A percentile compares a stretch with the other conserved stretches of the same genome.
phyloP scores from a whole-genome alignment of 495 filamentous ascomycete species.

The Cercophora sp. region DNA sequence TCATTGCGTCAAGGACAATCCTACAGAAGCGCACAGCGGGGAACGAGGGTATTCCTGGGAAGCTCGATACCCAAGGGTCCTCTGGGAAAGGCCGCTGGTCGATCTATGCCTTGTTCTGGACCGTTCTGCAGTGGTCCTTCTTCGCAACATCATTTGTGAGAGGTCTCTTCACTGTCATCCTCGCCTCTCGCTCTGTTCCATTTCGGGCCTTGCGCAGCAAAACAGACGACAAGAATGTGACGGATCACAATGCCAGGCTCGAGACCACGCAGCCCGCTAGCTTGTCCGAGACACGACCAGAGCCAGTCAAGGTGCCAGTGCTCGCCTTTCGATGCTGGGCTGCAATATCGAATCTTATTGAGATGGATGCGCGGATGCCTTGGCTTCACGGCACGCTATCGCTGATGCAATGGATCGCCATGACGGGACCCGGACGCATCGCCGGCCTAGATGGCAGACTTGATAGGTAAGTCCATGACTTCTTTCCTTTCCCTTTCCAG shows the following conservation, averaged over 20 bases:
- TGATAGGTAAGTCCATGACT: conserved; percentile 71
- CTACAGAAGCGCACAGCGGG: conserved; percentile 12
- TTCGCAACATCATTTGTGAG: conserved; percentile 61
- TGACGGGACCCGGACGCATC: conserved; percentile 68
- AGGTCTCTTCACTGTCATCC: conserved; percentile 49
- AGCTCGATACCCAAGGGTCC: conserved; percentile 10
- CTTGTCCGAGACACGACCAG: conserved; percentile 9
- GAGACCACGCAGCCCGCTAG: conserved; percentile 4
- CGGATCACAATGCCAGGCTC: conserved; percentile 13
- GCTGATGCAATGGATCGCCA: conserved; percentile 65
- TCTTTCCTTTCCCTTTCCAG: conserved; percentile 23
- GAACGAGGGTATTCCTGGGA: conserved; percentile 9
- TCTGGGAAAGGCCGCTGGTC: conserved; percentile 13
- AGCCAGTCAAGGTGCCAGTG: conserved; percentile 59
- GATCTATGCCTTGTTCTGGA: conserved; percentile 58
- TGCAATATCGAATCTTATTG: conserved; percentile 63
- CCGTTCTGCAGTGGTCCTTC: conserved; percentile 64
- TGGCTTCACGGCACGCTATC: conserved; percentile 73
- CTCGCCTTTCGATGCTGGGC: conserved; percentile 69
- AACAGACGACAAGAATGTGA: conserved; percentile 11
- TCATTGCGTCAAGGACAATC: conserved; percentile 42
- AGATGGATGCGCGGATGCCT: conserved; percentile 74
- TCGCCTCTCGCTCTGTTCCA: conserved; percentile 51
- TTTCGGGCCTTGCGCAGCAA: conserved; percentile 31
- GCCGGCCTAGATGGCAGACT: conserved; percentile 71